Conservation (phyloP, 805 yeast species). For the Yamadazyma sp. region DNA sequence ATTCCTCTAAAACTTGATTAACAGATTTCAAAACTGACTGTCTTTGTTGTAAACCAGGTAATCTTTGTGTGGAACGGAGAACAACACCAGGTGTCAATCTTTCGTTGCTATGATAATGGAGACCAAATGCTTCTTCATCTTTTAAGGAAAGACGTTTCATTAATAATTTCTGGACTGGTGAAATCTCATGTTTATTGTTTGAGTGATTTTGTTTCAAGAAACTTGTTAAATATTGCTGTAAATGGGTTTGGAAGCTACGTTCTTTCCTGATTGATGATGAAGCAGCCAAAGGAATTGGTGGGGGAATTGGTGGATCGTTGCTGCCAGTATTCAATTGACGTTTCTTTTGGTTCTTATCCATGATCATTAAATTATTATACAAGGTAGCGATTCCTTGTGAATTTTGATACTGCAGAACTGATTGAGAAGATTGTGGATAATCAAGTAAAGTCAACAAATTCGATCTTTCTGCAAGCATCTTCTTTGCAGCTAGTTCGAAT, state of each 20-base stretch:
- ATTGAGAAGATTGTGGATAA: conserved; percentile 76
- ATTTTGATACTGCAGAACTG: conserved; percentile 71
- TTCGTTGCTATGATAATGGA: conserved; percentile 68
- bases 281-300: conserved; percentile 55
- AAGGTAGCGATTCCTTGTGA: conserved; percentile 89
- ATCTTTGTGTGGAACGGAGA: conserved; percentile 62
- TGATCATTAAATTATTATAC: conserved; percentile 70
- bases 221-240: conserved; percentile 41
- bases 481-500: conserved; percentile 88
- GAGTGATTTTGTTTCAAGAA: conserved; percentile 32
- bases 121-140: conserved; percentile 84
- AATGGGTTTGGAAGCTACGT: conserved; percentile 41
- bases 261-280: conserved; percentile 46
- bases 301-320: conserved; percentile 51
- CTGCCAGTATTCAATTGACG: conserved; percentile 34
- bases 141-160: conserved; percentile 61
- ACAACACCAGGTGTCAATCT: conserved; percentile 76
- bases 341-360: conserved; percentile 59
- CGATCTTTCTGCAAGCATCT: conserved; percentile 79
- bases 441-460: conserved; percentile 76
- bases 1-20: conserved; percentile 67
- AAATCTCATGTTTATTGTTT: conserved; percentile 31
- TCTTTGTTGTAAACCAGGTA: conserved; percentile 49
- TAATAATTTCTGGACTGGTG: conserved; percentile 41
- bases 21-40: conserved; percentile 75